Evolutionary conservation across 2,329 filamentous ascomycete species (phyloP).

Genomic region (Colletotrichum sp.): DNA sequence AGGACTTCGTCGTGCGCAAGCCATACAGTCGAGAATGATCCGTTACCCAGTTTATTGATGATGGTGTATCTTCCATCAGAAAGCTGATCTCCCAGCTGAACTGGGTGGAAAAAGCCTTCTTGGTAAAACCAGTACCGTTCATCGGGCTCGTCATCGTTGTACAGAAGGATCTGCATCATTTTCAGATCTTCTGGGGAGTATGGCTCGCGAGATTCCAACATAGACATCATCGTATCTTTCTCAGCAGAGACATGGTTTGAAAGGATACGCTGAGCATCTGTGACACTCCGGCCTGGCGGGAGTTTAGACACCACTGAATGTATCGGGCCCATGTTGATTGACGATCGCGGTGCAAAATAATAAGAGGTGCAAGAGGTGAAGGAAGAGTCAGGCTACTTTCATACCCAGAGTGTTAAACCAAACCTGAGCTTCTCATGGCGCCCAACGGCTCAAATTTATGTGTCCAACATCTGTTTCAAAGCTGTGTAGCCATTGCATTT

Average conservation of each 20-base stretch:
- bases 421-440: rapidly evolving
- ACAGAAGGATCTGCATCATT: background rate
- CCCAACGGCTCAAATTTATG: background rate
- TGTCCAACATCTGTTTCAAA: background rate
- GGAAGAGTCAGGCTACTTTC: background rate
- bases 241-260: background rate
- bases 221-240: rapidly evolving
- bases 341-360: rapidly evolving
- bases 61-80: background rate
- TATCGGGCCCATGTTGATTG: background rate
- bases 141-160: background rate
- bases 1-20: background rate
- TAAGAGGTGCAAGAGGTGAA: background rate
- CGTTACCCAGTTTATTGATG: background rate
- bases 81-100: background rate
- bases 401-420: background rate
- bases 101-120: background rate
- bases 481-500: background rate
- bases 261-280: rapidly evolving
- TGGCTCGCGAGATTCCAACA: background rate
- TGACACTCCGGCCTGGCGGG: rapidly evolving
- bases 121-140: background rate
- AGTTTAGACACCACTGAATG: background rate
- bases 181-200: background rate
- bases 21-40: background rate